phyloP scores from a whole-genome alignment of 169 alveolate species.

The Eimeria necatrix region DNA sequence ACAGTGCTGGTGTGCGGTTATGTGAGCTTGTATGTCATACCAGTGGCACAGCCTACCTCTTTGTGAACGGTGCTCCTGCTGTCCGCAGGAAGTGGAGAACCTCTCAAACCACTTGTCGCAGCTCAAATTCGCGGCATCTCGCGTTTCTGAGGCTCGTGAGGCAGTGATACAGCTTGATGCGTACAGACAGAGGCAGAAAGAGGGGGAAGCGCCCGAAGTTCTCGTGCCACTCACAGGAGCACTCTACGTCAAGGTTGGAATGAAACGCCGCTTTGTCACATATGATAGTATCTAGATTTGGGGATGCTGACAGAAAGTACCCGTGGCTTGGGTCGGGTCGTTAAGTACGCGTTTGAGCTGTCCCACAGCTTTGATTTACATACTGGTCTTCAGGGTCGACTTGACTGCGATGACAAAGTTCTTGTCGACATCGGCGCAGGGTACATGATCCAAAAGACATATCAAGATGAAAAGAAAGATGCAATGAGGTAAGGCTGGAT shows the following conservation, averaged over 20 bases:
- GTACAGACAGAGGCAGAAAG: constrained; percentile 29
- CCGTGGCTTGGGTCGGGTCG: neutral
- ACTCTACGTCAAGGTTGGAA: constrained; percentile 74
- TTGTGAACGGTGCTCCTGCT: neutral
- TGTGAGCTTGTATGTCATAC: neutral
- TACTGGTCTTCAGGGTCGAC: constrained; percentile 73
- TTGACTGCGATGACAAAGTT: constrained; percentile 70
- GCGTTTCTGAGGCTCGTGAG: constrained; percentile 76
- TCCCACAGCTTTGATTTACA: neutral
- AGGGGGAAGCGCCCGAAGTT: constrained; percentile 68
- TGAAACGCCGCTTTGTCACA: neutral
- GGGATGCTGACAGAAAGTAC: neutral
- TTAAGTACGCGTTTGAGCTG: neutral
- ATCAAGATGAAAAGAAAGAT: constrained; percentile 71
- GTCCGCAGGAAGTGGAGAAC: constrained; percentile 74
- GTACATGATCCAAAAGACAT: constrained; percentile 69
- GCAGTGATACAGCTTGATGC: constrained; percentile 70
- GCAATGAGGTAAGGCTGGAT: constrained; percentile 48
- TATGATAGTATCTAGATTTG: neutral
- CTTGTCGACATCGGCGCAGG: constrained; percentile 81
- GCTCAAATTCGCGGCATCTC: constrained; percentile 75
- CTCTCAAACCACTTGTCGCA: constrained; percentile 57
- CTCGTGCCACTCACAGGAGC: constrained; percentile 81
- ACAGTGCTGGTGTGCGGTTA: no score
- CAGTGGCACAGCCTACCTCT: neutral